These are phyloP conservation scores for Calocybe cyanea DNA, from an alignment of 768 basidiomycete species.

Conservation along the genomic window DNA sequence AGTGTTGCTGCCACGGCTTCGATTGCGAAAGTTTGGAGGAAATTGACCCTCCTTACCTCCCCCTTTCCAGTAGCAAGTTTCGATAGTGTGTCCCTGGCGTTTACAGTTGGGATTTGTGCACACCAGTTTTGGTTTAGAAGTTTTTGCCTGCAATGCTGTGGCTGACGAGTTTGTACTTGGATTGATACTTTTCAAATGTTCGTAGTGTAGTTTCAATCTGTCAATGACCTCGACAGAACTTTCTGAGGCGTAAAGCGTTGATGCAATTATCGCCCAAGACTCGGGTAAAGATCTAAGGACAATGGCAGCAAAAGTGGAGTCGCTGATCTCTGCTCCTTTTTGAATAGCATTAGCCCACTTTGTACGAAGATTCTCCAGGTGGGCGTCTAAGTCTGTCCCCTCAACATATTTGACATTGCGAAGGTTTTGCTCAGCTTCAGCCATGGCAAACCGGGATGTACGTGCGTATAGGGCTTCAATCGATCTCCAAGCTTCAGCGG, in stretches of 20 bases:
- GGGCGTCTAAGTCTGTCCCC: neutral
- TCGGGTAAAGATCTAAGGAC: neutral
- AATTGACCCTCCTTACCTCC: slow-evolving; percentile 12
- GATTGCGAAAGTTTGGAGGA: slow-evolving; percentile 1
- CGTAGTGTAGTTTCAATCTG: neutral
- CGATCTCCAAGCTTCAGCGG: neutral
- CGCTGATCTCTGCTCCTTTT: neutral
- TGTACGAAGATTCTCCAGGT: neutral
- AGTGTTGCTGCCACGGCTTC: too few relatives aligned
- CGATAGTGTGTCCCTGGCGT: neutral
- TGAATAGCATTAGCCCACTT: neutral
- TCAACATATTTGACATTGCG: neutral
- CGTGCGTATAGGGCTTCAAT: neutral
- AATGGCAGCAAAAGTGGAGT: neutral
- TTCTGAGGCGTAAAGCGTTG: too few relatives aligned
- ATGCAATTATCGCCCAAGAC: neutral
- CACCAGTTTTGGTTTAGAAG: neutral
- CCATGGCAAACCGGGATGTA: neutral
- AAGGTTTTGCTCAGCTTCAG: neutral
- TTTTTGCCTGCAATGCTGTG: neutral
- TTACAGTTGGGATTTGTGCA: neutral
- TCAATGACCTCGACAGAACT: too few relatives aligned
- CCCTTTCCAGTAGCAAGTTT: slow-evolving; percentile 8
- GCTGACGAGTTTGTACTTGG: neutral
- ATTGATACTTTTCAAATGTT: neutral